Percentiles rank a stretch among this genome's conserved stretches.
Conservation (phyloP, 1,139 yeast species). For the Protomyces macrosporus region DNA sequence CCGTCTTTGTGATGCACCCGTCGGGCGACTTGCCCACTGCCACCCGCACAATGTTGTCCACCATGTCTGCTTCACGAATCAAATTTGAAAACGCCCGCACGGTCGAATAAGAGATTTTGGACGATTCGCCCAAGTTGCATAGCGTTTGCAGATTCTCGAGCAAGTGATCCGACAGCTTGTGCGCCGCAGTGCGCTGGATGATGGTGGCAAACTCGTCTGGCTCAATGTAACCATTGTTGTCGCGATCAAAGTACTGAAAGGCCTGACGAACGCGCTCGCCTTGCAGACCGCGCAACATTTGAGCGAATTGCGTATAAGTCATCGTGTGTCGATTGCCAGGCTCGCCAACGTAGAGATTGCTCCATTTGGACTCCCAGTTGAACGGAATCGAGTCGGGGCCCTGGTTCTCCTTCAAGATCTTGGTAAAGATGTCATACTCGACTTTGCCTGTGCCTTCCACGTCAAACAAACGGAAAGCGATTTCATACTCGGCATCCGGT, state of each 20-base stretch:
- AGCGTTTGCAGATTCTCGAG: conserved; percentile 41
- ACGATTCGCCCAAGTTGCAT: conserved; percentile 39
- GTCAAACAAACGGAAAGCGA: conserved; percentile 45
- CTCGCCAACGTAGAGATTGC: conserved; percentile 43
- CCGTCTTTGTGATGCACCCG: conserved; percentile 41
- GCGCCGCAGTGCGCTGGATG: conserved; percentile 41
- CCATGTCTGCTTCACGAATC: conserved; percentile 44
- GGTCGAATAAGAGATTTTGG: conserved; percentile 43
- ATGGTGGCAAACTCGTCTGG: conserved; percentile 44
- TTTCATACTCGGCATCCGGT: conserved; percentile 43
- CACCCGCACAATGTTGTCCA: conserved; percentile 41
- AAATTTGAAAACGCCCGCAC: conserved; percentile 46
- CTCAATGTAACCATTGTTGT: conserved; percentile 42
- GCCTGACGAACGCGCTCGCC: conserved; percentile 49
- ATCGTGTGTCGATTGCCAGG: conserved; percentile 40
- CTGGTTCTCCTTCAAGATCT: conserved; percentile 40
- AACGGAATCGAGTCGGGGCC: conserved; percentile 42
- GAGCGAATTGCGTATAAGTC: conserved; percentile 45
- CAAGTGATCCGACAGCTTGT: conserved; percentile 44
- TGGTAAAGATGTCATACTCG: conserved; percentile 42
- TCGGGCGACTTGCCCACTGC: conserved; percentile 39
- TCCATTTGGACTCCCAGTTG: conserved; percentile 46
- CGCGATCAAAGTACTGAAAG: conserved; percentile 41
- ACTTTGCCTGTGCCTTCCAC: conserved; percentile 42
- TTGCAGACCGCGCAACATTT: conserved; percentile 45